Evolutionary conservation across 148 eudicot species (phyloP), one percentile per base, ranked within the genome.

Genomic region (Silene latifolia): DNA sequence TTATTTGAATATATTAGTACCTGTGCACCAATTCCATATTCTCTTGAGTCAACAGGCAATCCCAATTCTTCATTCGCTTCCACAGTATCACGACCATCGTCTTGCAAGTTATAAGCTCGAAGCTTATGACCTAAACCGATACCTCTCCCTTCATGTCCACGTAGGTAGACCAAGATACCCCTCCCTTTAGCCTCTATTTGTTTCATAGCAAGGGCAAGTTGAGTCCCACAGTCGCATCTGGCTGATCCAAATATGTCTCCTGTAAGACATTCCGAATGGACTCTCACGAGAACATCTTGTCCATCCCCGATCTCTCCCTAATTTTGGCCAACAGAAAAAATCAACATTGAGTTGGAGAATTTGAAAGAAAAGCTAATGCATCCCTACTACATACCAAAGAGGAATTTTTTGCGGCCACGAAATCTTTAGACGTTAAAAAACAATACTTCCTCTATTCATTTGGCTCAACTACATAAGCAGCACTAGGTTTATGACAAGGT

Each of bases 281-380:
- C 98, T 81, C 98, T 83, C 67, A 93, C 98, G 9, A 93, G 89
- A 71, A 93, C 69, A 79, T 93, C 96, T 64, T 81, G 81, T 47
- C 98, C 98, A 74, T 93, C 91, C 25, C 93, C 96, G 63, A 91
- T 87, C 2, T 91, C 96, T 80, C 98, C 98, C 98, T 93, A 88
- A 77, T 67, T 51, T 63, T 62, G 18, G 15, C 73, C 35, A 32
- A 73, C 51, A 62, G 8, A 39, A 44, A 54, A 15, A 42, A 51
- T 7, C 15, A 72, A 13, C 9, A 59, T 8, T 39, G 27, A 44
- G 47, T 68, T 57, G n/a, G 1, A 62, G 35, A 53, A 59, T 53
- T 60, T 44, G 61, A 46, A 21, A 23, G 8, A 11, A 9, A 58
- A 19, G 39, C 24, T 23, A 23, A 60, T 20, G 15, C 63, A 60